phyloP scores from a whole-genome alignment of 1,284 basidiomycete species.

The Melampsora americana region DNA sequence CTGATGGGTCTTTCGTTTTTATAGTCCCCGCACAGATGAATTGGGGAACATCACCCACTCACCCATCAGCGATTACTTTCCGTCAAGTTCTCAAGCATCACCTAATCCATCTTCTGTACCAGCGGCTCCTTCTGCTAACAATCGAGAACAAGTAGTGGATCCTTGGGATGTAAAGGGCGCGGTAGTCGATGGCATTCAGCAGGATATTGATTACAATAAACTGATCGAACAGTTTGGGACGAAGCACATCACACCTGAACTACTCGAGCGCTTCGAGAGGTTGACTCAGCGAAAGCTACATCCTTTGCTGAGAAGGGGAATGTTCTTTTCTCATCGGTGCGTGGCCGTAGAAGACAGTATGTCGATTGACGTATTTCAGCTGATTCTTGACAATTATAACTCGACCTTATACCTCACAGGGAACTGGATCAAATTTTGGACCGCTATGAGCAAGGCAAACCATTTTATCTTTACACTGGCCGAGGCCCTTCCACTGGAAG shows the following conservation, averaged over 20 bases:
- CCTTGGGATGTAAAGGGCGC: slow-evolving; percentile 98
- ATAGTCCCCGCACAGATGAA: slow-evolving; percentile 38
- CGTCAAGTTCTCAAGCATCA: slow-evolving; percentile 16
- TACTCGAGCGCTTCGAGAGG: slow-evolving; percentile 84
- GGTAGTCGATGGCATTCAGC: slow-evolving; percentile 84
- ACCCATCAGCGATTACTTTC: slow-evolving; percentile 20
- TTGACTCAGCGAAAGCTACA: slow-evolving; percentile 90
- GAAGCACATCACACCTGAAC: slow-evolving; percentile 68
- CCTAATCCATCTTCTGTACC: slow-evolving; percentile 7
- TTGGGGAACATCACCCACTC: slow-evolving; percentile 29
- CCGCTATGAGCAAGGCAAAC: slow-evolving; percentile 92
- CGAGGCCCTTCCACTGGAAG: slow-evolving; percentile 93
- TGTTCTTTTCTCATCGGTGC: slow-evolving; percentile 96
- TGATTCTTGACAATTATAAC: slow-evolving; percentile 7
- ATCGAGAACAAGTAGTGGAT: slow-evolving; percentile 71
- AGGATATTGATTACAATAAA: slow-evolving; percentile 84
- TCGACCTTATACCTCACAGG: slow-evolving; percentile 58
- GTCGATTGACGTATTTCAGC: background rate
- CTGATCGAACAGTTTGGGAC: slow-evolving; percentile 93
- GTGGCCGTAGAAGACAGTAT: slow-evolving; percentile 48
- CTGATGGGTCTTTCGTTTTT: background rate
- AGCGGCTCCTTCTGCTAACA: background rate
- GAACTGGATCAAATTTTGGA: slow-evolving; percentile 92
- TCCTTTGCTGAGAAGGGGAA: slow-evolving; percentile 80
- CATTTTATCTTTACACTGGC: slow-evolving; percentile 97